Percentiles rank a stretch among this genome's conserved stretches.
Conservation (phyloP, 2,329 filamentous ascomycete species). For the Leptodontidium sp. region DNA sequence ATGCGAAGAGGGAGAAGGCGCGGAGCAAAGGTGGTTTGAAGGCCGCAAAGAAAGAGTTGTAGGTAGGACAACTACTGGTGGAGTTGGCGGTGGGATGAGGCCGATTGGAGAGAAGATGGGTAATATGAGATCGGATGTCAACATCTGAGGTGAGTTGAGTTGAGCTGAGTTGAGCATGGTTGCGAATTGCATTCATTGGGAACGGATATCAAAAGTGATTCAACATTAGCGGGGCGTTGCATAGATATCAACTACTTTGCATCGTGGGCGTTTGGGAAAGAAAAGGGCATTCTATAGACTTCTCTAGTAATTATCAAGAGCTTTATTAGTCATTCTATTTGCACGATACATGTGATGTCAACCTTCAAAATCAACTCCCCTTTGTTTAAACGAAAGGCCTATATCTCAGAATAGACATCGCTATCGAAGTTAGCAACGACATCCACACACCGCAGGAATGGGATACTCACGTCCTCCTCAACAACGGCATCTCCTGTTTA, state of each 20-base stretch:
- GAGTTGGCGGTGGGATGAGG: background rate
- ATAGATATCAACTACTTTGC: conserved; percentile 45
- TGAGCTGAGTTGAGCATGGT: conserved; percentile 21
- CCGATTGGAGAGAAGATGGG: background rate
- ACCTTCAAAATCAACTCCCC: background rate
- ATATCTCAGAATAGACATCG: conserved; percentile 38
- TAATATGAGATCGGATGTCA: conserved; percentile 4
- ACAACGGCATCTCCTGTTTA: conserved; percentile 63
- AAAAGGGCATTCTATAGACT: conserved; percentile 22
- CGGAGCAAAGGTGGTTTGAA: conserved; percentile 49
- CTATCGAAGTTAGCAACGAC: conserved; percentile 26
- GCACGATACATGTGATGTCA: no score
- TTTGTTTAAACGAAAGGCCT: background rate
- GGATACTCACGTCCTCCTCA: conserved; percentile 54
- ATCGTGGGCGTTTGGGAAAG: conserved; percentile 35
- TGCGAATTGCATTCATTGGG: conserved; percentile 17
- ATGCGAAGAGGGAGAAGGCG: conserved; percentile 80
- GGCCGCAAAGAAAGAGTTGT: conserved; percentile 31
- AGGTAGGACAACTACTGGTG: background rate
- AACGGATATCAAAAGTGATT: conserved; percentile 33
- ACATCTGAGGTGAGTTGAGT: conserved; percentile 1
- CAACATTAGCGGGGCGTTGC: conserved; percentile 40
- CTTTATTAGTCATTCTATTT: conserved; percentile 9
- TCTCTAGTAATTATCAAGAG: conserved; percentile 13
- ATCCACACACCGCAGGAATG: background rate